Percentiles rank a stretch among this genome's conserved stretches.
Evolutionary conservation across 306 rosid species (phyloP).

Genomic region (Dryas drummondii): DNA sequence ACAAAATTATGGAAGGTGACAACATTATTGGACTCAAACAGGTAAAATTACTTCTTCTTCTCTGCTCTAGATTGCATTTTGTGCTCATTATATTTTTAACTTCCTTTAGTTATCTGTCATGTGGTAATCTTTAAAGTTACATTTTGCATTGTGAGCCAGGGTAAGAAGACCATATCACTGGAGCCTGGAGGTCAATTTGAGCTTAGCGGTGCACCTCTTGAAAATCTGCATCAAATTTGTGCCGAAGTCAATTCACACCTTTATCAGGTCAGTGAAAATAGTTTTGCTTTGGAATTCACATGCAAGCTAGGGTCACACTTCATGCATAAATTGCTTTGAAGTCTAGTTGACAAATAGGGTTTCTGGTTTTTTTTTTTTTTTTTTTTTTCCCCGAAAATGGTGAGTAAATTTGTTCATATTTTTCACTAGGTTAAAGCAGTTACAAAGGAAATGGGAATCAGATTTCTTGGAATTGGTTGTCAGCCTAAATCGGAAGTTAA

Average conservation of each 20-base stretch:
- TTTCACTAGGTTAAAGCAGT: conserved; percentile 82
- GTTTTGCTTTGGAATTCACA: background rate
- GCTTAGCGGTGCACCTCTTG: conserved; percentile 98
- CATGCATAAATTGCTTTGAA: background rate
- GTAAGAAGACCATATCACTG: conserved; percentile 91
- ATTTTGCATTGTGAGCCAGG: conserved; percentile 51
- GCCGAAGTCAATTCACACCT: conserved; percentile 98
- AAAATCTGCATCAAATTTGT: conserved; percentile 96
- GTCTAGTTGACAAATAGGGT: background rate
- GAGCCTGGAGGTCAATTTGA: conserved; percentile 99
- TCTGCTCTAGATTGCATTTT: background rate
- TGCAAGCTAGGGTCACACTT: background rate
- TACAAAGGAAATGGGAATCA: conserved; percentile 96
- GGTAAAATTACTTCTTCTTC: conserved; percentile 34
- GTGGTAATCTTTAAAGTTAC: background rate
- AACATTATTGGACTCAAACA: conserved; percentile 91
- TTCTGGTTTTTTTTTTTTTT: background rate
- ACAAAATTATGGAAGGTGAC: conserved; percentile 85
- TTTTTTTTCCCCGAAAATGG: background rate
- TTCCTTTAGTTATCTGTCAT: background rate
- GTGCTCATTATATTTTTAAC: background rate
- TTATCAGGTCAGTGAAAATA: conserved; percentile 64
- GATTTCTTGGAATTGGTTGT: conserved; percentile 97
- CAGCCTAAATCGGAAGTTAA: conserved; percentile 88
- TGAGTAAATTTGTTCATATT: background rate